phyloP scores from a whole-genome alignment of 768 basidiomycete species.

The Xerocomellus chrysenteron region DNA sequence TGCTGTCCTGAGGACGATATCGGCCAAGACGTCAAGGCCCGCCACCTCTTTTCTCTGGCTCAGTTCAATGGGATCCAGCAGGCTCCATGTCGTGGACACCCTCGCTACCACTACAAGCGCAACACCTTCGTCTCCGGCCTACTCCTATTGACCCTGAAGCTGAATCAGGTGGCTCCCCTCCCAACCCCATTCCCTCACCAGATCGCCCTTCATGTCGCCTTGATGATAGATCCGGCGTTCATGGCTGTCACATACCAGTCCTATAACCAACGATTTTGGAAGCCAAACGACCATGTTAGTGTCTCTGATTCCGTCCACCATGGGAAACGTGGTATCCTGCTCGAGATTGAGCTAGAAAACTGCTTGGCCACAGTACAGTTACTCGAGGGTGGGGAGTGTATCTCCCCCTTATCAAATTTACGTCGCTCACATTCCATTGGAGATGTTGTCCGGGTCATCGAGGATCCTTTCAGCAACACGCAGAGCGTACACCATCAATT shows the following conservation, averaged over 20 bases:
- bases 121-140: no score
- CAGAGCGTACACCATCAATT: no score
- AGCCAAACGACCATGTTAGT: neutral
- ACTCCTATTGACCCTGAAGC: neutral
- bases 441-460: no score
- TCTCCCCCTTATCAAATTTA: no score
- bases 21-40: neutral
- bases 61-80: no score
- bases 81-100: no score
- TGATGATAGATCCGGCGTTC: neutral
- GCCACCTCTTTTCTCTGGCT: neutral
- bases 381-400: neutral
- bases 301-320: neutral
- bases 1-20: neutral
- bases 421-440: no score
- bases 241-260: neutral
- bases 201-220: neutral
- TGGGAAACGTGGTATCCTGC: neutral
- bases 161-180: neutral
- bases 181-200: neutral
- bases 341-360: neutral
- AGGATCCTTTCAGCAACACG: no score
- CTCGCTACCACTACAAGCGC: no score
- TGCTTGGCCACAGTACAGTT: neutral
- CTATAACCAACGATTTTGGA: neutral